These are phyloP conservation scores for Solanum verrucosum DNA, from an alignment of 257 asterid species.

Conservation along the genomic window DNA sequence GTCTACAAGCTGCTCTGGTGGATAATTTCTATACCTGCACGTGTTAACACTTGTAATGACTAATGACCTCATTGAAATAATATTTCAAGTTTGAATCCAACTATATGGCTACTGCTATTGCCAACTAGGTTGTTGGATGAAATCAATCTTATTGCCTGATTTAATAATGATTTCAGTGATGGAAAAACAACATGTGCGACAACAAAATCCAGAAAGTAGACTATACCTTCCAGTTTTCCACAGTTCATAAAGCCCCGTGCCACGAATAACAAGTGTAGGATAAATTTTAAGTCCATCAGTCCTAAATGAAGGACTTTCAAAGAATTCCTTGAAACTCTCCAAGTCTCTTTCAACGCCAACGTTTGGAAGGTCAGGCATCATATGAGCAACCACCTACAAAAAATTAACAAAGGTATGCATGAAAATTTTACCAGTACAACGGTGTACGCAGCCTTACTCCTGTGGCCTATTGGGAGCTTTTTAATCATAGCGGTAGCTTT, in stretches of 20 bases:
- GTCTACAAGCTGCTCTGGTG: constrained; percentile 98
- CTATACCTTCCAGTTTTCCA: constrained; percentile 97
- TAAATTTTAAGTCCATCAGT: constrained; percentile 96
- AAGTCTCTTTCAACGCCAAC: constrained; percentile 97
- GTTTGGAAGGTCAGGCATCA: constrained; percentile 99
- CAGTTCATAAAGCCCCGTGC: constrained; percentile 97
- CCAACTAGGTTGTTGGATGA: background rate
- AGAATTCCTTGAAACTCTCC: constrained; percentile 97
- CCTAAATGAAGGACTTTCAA: constrained; percentile 89
- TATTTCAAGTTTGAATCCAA: background rate
- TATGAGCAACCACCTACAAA: constrained; percentile 92
- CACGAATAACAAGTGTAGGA: constrained; percentile 97
- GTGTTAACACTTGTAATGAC: background rate
- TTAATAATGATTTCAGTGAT: background rate
- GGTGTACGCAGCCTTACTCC: background rate
- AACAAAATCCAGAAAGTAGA: background rate
- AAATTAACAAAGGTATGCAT: background rate
- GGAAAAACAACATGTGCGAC: background rate
- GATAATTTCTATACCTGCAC: constrained; percentile 83
- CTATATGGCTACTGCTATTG: background rate
- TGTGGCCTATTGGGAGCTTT: background rate
- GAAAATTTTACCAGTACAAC: background rate
- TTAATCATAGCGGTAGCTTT: background rate
- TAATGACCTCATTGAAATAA: background rate
- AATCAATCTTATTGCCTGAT: background rate